phyloP scores from a whole-genome alignment of 768 basidiomycete species.

The Dentipellis sp. region DNA sequence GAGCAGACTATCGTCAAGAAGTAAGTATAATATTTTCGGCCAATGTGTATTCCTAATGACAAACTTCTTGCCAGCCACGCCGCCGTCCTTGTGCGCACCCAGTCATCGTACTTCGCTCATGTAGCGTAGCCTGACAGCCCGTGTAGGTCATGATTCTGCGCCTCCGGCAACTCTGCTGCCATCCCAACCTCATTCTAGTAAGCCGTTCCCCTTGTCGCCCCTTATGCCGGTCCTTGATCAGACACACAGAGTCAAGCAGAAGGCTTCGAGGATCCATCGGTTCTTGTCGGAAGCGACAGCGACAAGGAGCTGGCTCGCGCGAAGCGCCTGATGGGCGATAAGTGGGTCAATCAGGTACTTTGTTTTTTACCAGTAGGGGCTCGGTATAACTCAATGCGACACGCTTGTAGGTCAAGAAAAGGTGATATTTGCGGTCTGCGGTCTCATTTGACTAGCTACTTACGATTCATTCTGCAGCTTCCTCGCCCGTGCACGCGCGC shows the following conservation, averaged over 20 bases:
- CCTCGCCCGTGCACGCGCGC: slow-evolving; percentile 36
- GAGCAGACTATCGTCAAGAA: slow-evolving; percentile 65
- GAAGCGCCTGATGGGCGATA: slow-evolving; percentile 32
- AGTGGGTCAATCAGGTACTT: slow-evolving; percentile 24
- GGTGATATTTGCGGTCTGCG: neutral
- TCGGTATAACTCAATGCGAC: neutral
- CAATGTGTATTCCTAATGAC: neutral
- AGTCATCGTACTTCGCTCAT: no score
- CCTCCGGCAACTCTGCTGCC: slow-evolving; percentile 64
- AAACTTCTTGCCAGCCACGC: slow-evolving; percentile 30
- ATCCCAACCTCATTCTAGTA: slow-evolving; percentile 63
- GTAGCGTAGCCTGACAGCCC: neutral
- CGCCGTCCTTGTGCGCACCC: slow-evolving; percentile 29
- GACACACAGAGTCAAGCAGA: slow-evolving; percentile 30
- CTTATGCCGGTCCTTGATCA: neutral
- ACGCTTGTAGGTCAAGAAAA: neutral
- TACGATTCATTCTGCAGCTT: slow-evolving; percentile 34
- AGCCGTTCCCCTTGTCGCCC: slow-evolving; percentile 14
- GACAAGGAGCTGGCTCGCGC: slow-evolving; percentile 55
- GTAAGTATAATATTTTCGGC: slow-evolving; percentile 26
- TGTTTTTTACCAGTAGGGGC: neutral
- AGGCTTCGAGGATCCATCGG: slow-evolving; percentile 40
- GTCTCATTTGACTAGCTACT: neutral
- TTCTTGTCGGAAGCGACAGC: slow-evolving; percentile 34
- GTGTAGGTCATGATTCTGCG: slow-evolving; percentile 63